phyloP scores from a whole-genome alignment of 179 eudicot species.

The Nepenthes alata region DNA sequence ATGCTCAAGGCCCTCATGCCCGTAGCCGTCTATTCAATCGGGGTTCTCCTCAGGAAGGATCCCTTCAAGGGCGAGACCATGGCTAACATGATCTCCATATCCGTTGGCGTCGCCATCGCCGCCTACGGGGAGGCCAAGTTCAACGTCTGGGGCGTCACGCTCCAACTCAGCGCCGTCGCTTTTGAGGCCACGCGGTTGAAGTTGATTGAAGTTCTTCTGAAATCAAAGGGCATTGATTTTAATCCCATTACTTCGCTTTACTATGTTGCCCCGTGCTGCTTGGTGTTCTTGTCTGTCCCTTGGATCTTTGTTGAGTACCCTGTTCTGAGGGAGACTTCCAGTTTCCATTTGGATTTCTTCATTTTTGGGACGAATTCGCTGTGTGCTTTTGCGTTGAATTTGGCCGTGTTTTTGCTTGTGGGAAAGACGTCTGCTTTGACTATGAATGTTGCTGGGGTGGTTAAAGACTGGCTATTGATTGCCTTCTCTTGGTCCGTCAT shows the following conservation, averaged over 20 bases:
- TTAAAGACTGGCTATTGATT: slow-evolving; percentile 79
- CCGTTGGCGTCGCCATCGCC: slow-evolving; percentile 68
- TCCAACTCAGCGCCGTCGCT: slow-evolving; percentile 67
- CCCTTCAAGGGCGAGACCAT: slow-evolving; percentile 30
- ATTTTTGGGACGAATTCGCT: slow-evolving; percentile 68
- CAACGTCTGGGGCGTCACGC: slow-evolving; percentile 51
- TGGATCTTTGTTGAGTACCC: slow-evolving; percentile 77
- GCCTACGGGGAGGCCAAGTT: slow-evolving; percentile 80
- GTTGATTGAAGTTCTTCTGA: slow-evolving; percentile 57
- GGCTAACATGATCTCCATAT: slow-evolving; percentile 67
- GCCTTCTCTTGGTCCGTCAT: slow-evolving; percentile 88
- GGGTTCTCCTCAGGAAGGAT: slow-evolving; percentile 50
- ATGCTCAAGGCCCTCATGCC: slow-evolving; percentile 83
- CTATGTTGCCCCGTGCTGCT: slow-evolving; percentile 76
- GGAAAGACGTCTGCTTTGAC: slow-evolving; percentile 85
- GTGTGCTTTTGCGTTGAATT: slow-evolving; percentile 67
- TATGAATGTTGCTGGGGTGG: slow-evolving; percentile 90
- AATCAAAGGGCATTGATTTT: slow-evolving; percentile 57
- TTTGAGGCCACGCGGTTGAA: slow-evolving; percentile 71
- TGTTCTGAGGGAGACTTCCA: slow-evolving; percentile 37
- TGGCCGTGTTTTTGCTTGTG: slow-evolving; percentile 75
- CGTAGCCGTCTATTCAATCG: slow-evolving; percentile 66
- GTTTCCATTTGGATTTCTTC: slow-evolving; percentile 49
- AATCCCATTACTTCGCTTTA: slow-evolving; percentile 71
- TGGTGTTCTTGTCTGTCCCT: slow-evolving; percentile 49